Evolutionary conservation across 768 basidiomycete genomes (phyloP).

Genomic region (Clavaria fumosa): DNA sequence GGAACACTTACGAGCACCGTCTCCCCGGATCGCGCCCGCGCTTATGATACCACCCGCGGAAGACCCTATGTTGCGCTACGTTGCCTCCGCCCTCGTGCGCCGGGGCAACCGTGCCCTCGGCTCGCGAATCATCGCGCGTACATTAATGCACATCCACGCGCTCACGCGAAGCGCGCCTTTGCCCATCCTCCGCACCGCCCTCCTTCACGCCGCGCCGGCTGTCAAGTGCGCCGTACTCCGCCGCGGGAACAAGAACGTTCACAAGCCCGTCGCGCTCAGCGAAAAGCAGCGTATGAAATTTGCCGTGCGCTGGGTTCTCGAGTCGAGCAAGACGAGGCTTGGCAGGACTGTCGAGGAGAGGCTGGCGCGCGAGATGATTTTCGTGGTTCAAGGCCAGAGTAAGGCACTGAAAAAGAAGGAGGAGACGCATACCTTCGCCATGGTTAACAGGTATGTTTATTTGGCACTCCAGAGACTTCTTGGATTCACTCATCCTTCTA

Average conservation of each 20-base stretch:
- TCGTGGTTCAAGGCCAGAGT: constrained; percentile 47
- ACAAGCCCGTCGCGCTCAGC: constrained; percentile 54
- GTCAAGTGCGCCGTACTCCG: constrained; percentile 46
- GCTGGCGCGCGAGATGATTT: constrained; percentile 66
- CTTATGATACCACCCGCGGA: constrained; percentile 57
- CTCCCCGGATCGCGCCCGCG: too few relatives aligned
- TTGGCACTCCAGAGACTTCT: too few relatives aligned
- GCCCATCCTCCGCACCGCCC: constrained; percentile 62
- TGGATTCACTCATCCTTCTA: too few relatives aligned
- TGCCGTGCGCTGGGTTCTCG: constrained; percentile 59
- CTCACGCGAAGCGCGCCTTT: constrained; percentile 66
- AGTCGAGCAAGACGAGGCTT: constrained; percentile 38
- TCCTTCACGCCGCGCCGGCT: constrained; percentile 53
- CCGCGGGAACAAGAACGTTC: constrained; percentile 46
- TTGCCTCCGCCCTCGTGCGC: constrained; percentile 44
- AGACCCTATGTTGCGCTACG: constrained; percentile 58
- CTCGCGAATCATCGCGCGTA: constrained; percentile 36
- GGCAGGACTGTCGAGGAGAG: constrained; percentile 51
- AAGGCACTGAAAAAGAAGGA: constrained; percentile 45
- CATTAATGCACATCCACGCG: constrained; percentile 56
- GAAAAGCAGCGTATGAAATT: constrained; percentile 66
- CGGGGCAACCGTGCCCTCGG: constrained; percentile 55
- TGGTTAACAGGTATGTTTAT: constrained; percentile 56
- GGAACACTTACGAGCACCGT: too few relatives aligned
- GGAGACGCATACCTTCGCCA: constrained; percentile 49